Conservation (phyloP, 495 filamentous ascomycete species). For the Penicillium paradoxum region DNA sequence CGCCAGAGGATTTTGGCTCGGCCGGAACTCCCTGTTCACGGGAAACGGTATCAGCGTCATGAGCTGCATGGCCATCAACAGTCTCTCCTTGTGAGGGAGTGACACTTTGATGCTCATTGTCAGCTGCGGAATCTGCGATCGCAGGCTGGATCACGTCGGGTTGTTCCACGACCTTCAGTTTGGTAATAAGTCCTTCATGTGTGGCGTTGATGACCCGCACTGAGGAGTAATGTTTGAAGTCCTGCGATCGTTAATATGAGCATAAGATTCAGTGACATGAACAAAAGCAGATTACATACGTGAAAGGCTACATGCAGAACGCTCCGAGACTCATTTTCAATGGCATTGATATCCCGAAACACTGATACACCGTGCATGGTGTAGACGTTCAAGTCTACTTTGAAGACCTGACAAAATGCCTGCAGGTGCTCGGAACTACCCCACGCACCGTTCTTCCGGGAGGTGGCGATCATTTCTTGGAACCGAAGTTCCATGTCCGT, state of each 20-base stretch:
- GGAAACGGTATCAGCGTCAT: not conserved
- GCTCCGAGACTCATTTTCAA: constrained; percentile 35
- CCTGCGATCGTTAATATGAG: constrained; percentile 4
- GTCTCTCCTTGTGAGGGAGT: not conserved
- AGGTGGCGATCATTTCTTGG: constrained; percentile 54
- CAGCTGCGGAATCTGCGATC: constrained; percentile 18
- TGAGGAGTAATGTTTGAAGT: constrained; percentile 72
- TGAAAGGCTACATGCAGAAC: constrained; percentile 66
- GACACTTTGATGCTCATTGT: not conserved
- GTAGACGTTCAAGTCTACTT: constrained; percentile 62
- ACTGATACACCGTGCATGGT: constrained; percentile 42
- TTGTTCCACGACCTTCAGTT: not conserved
- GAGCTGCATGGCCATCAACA: not conserved
- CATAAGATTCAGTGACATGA: not conserved
- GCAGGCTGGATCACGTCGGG: constrained; percentile 4
- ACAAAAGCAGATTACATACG: constrained; percentile 40
- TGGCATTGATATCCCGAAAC: constrained; percentile 46
- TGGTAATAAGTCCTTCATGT: constrained; percentile 43
- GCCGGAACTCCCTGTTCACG: constrained; percentile 16
- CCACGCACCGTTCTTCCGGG: constrained; percentile 59
- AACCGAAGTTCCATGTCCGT: constrained; percentile 60
- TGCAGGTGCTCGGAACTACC: constrained; percentile 69
- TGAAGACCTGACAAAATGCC: constrained; percentile 60
- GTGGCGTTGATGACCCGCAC: constrained; percentile 59
- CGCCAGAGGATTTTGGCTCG: not conserved